phyloP scores from a whole-genome alignment of 2,329 filamentous ascomycete genomes.

The Apiospora koreana region DNA sequence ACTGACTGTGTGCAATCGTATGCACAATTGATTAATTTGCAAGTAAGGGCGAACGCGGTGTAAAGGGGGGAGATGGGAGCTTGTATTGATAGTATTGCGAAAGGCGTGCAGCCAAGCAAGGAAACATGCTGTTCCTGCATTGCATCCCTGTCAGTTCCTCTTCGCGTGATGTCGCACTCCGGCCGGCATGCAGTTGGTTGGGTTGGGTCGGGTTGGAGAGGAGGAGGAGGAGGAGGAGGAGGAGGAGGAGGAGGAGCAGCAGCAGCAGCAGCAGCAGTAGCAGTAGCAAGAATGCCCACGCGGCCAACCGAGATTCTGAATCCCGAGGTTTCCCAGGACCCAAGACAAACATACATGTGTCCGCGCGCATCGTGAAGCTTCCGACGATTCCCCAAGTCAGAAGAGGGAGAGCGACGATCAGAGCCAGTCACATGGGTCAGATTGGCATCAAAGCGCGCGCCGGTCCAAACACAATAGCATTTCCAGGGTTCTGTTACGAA shows the following conservation, averaged over 20 bases:
- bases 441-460: not conserved
- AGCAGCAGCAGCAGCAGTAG: too few relatives aligned
- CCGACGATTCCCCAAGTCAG: not conserved
- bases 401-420: not conserved
- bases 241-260: too few relatives aligned
- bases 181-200: not conserved
- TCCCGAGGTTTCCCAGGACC: not conserved
- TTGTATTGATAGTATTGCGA: not conserved
- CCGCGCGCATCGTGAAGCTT: not conserved
- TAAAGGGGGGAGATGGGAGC: not conserved
- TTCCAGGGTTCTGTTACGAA: not conserved
- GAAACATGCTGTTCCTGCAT: constrained; percentile 3
- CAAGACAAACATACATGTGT: not conserved
- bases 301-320: not conserved
- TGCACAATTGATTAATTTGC: not conserved
- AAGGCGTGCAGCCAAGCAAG: not conserved
- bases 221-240: not conserved
- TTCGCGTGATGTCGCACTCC: not conserved
- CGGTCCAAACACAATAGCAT: not conserved
- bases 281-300: not conserved
- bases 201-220: not conserved
- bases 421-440: not conserved
- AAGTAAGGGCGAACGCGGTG: not conserved
- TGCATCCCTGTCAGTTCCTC: not conserved
- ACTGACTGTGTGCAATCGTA: not conserved